Evolutionary conservation across 2,329 filamentous ascomycete species (phyloP), one percentile per base, ranked within the genome.

Genomic region (Rhinocladiella mackenziei): DNA sequence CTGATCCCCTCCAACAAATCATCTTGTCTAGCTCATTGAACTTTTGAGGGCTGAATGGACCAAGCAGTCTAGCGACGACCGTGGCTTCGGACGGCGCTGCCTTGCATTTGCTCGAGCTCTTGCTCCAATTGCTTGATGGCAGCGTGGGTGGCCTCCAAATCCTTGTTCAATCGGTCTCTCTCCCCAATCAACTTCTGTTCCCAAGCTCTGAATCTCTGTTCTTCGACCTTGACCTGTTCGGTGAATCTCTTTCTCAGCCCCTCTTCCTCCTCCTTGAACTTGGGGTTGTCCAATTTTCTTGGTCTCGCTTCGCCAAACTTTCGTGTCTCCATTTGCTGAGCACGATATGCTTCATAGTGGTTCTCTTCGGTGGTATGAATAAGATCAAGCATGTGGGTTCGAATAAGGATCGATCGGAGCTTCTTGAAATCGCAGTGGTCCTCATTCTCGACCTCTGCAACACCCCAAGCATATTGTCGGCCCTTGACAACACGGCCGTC

Each of bases 341-440:
- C 92, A 61, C 92, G 91, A 78, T 98, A 98, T 50, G 88, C 91
- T 73, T 98, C 92, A 76, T 98, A 98, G 78, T 98, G 92, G 62
- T 89, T 83, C 77, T 98, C 92, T 74, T 98, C 92, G 58, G 92
- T 98, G 55, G 94, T 98, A 77, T 98, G 92, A 67, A 98, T 98
- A 56, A 98, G 85, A 67, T 98, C 92, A 62, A 98, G 82, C 92
- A 98, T 98, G 77, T 98, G 92, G 38, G 91, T 96, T 69, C 92
- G 88, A 75, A 98, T 97, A 58, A 98, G 78, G 62, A 98, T 97
- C 36, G 91, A 95, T 62, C 92, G 89, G 54, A 98, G 85, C 78
- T 98, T 98, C 85, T 98, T 98, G 79, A 98, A 98, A 72, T 98
- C 92, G 73, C 92, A 98, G 78, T 98, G 92, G 66, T 98, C 92